Percentiles rank a stretch among this genome's conserved stretches.
Conservation (phyloP, 331 rosid genomes). For the Dryas integrifolia region DNA sequence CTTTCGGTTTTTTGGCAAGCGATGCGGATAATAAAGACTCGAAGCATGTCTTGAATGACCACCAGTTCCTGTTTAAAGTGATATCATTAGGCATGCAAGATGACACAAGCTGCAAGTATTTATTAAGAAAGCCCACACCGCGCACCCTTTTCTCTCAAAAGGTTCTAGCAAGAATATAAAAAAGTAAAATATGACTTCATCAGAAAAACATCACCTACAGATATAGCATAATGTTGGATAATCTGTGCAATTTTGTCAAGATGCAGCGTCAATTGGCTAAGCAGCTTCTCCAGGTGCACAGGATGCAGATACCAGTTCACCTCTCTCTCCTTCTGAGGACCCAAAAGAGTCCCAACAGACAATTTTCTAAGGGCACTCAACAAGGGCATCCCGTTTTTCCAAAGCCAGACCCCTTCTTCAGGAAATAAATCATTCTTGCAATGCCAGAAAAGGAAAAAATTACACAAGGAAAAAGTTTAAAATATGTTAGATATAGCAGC, state of each 20-base stretch:
- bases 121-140: not conserved
- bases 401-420: conserved; percentile 84
- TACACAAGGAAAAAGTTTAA: conserved; percentile 8
- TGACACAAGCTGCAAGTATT: not conserved
- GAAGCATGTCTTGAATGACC: conserved; percentile 88
- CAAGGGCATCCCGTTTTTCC: conserved; percentile 92
- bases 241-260: conserved; percentile 79
- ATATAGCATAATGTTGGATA: conserved; percentile 84
- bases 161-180: not conserved
- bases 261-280: conserved; percentile 66
- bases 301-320: conserved; percentile 91
- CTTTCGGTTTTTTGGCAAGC: conserved; percentile 55
- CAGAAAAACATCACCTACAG: conserved; percentile 59
- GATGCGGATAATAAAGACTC: conserved; percentile 70
- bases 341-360: conserved; percentile 77
- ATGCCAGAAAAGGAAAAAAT: conserved; percentile 27
- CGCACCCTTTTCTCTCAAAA: conserved; percentile 9
- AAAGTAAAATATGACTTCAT: not conserved
- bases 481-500: not conserved
- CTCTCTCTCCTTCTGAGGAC: conserved; percentile 70
- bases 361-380: conserved; percentile 75
- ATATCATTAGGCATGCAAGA: conserved; percentile 23
- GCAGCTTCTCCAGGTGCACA: conserved; percentile 69
- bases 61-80: conserved; percentile 58
- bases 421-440: conserved; percentile 91